A percentile compares a stretch with the other conserved stretches of the same genome.
Conservation (phyloP, 352 stramenopile species). For the Phytophthora boehmeriae region DNA sequence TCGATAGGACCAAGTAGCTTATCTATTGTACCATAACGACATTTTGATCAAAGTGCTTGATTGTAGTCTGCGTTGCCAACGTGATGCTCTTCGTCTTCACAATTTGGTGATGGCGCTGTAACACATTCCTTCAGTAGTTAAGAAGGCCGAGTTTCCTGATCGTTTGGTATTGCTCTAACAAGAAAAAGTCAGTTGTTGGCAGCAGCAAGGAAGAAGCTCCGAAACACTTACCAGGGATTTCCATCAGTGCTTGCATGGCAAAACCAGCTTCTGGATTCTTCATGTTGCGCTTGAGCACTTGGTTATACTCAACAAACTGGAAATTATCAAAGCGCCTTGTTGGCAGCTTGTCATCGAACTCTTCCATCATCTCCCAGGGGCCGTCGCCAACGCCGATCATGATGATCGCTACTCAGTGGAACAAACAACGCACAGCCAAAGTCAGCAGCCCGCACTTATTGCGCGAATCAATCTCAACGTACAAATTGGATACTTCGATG, state of each 20-base stretch:
- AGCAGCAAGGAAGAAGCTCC: conserved; percentile 3
- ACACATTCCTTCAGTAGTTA: conserved; percentile 13
- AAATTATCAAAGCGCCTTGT: conserved; percentile 76
- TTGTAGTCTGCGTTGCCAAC: not conserved
- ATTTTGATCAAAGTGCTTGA: conserved; percentile 23
- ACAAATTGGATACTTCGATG: conserved; percentile 78
- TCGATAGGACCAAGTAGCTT: conserved; percentile 33
- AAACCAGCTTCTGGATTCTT: conserved; percentile 72
- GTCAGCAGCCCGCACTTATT: not conserved
- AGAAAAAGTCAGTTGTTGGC: conserved; percentile 9
- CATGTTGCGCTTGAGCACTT: conserved; percentile 63
- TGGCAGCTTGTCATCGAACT: conserved; percentile 74
- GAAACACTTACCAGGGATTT: conserved; percentile 65
- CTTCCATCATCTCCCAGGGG: conserved; percentile 81
- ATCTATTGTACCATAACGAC: conserved; percentile 35
- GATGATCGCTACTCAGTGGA: conserved; percentile 31
- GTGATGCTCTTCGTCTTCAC: too few relatives aligned
- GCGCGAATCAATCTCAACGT: conserved; percentile 7
- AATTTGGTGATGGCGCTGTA: conserved; percentile 45
- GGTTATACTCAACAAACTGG: conserved; percentile 79
- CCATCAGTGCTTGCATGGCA: conserved; percentile 77
- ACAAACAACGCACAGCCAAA: conserved; percentile 1
- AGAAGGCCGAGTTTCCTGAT: conserved; percentile 55
- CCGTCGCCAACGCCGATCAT: conserved; percentile 79
- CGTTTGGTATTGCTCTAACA: conserved; percentile 68